Evolutionary conservation across 805 yeast species (phyloP).

Genomic region (Saturnispora besseyi): DNA sequence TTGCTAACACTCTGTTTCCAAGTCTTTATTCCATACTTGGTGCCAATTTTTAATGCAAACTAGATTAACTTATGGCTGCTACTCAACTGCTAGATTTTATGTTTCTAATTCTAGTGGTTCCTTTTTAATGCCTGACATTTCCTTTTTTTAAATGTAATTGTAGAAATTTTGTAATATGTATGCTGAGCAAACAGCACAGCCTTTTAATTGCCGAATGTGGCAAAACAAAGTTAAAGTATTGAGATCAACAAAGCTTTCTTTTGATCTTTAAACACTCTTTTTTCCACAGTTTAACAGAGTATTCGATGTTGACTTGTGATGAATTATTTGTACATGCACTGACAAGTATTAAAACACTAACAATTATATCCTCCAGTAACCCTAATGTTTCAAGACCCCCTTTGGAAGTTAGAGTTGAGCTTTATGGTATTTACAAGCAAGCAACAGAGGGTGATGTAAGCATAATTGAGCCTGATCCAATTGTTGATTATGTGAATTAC

Average conservation of each 20-base stretch:
- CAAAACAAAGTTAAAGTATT: not conserved
- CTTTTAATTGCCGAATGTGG: not conserved
- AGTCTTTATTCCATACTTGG: slow-evolving; percentile 48
- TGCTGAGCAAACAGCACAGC: not conserved
- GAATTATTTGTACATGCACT: slow-evolving; percentile 78
- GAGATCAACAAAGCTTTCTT: not conserved
- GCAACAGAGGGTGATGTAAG: slow-evolving; percentile 83
- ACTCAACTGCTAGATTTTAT: slow-evolving; percentile 51
- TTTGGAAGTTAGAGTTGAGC: slow-evolving; percentile 51
- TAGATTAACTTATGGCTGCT: slow-evolving; percentile 48
- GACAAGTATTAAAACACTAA: slow-evolving; percentile 64
- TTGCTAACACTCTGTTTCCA: slow-evolving; percentile 94
- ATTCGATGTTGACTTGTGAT: slow-evolving; percentile 37
- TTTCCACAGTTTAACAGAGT: not conserved
- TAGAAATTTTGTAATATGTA: no score
- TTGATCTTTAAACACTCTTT: not conserved
- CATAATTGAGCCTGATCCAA: slow-evolving; percentile 57
- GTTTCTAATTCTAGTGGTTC: slow-evolving; percentile 4
- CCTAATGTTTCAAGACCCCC: slow-evolving; percentile 72
- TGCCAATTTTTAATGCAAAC: slow-evolving; percentile 90
- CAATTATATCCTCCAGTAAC: slow-evolving; percentile 48
- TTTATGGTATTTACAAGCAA: slow-evolving; percentile 81
- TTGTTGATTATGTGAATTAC: slow-evolving; percentile 45
- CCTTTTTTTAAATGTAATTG: not conserved
- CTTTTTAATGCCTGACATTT: slow-evolving; percentile 5